A percentile compares a stretch with the other conserved stretches of the same genome.
phyloP scores from a whole-genome alignment of 2,329 filamentous ascomycete genomes.

The Cercospora sp. region DNA sequence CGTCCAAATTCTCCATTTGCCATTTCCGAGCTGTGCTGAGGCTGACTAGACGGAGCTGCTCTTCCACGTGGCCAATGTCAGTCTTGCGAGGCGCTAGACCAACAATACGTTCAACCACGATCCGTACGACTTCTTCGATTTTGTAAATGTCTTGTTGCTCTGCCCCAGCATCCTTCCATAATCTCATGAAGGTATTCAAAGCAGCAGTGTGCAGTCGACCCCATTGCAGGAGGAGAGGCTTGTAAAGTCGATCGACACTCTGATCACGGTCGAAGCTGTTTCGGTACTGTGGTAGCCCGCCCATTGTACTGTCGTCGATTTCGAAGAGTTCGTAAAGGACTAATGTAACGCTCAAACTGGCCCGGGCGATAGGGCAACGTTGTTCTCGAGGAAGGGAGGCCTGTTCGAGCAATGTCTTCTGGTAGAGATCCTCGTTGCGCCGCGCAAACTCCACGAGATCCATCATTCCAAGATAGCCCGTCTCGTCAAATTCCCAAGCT shows the following conservation, averaged over 20 bases:
- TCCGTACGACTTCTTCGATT: slow-evolving; percentile 84
- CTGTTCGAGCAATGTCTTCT: slow-evolving; percentile 89
- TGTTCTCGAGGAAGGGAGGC: slow-evolving; percentile 68
- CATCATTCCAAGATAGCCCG: slow-evolving; percentile 95
- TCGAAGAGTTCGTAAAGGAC: slow-evolving; percentile 96
- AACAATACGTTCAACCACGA: slow-evolving; percentile 85
- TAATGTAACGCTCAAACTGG: slow-evolving; percentile 81
- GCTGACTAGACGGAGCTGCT: slow-evolving; percentile 83
- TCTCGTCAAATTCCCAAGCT: slow-evolving; percentile 76
- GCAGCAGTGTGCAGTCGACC: slow-evolving; percentile 82
- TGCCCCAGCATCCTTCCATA: slow-evolving; percentile 90
- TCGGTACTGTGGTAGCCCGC: slow-evolving; percentile 16
- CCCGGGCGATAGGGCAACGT: slow-evolving; percentile 82
- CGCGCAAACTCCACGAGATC: slow-evolving; percentile 91
- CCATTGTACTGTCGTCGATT: slow-evolving; percentile 58
- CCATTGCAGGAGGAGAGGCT: slow-evolving; percentile 88
- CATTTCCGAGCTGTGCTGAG: slow-evolving; percentile 74
- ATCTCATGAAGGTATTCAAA: slow-evolving; percentile 79
- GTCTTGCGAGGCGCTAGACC: slow-evolving; percentile 78
- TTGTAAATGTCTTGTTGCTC: slow-evolving; percentile 88
- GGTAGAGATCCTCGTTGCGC: slow-evolving; percentile 88
- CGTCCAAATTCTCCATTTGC: slow-evolving; percentile 89
- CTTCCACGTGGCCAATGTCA: slow-evolving; percentile 83
- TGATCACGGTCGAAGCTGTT: slow-evolving; percentile 38
- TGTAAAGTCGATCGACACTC: slow-evolving; percentile 80